phyloP scores from a whole-genome alignment of 257 asterid species.

The Penstemon newberryi region DNA sequence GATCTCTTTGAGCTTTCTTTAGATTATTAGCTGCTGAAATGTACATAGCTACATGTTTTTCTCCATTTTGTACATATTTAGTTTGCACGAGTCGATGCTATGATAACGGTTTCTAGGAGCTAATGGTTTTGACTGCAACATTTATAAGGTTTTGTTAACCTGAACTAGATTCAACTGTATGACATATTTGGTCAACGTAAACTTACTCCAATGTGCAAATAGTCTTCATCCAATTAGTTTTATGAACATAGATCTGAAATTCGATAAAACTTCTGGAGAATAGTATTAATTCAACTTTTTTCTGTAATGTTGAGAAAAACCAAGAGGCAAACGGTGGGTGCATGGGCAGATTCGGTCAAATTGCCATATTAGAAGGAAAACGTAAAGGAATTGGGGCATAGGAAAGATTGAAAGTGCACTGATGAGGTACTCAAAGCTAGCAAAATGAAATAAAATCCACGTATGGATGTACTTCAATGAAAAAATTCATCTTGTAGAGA shows the following conservation, averaged over 20 bases:
- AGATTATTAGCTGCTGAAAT: neutral
- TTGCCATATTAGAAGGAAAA: neutral
- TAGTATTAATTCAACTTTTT: no score
- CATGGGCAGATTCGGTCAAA: neutral
- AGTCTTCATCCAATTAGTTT: no score
- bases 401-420: neutral
- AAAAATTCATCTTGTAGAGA: neutral
- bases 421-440: neutral
- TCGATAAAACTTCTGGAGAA: no score
- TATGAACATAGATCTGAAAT: no score
- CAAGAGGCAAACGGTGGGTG: neutral
- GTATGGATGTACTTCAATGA: no score
- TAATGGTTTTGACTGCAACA: slow-evolving; percentile 11
- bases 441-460: neutral
- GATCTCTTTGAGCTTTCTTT: slow-evolving; percentile 9
- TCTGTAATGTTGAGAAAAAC: no score
- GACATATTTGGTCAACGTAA: no score
- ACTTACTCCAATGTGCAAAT: no score
- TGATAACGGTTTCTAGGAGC: neutral
- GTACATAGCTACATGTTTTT: neutral
- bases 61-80: slow-evolving; percentile 13
- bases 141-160: no score
- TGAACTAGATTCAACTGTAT: no score
- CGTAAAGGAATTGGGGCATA: no score
- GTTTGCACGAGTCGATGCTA: neutral